Evolutionary conservation across 306 rosid species (phyloP), one percentile per base, ranked within the genome.

Genomic region (Canavalia gladiata): DNA sequence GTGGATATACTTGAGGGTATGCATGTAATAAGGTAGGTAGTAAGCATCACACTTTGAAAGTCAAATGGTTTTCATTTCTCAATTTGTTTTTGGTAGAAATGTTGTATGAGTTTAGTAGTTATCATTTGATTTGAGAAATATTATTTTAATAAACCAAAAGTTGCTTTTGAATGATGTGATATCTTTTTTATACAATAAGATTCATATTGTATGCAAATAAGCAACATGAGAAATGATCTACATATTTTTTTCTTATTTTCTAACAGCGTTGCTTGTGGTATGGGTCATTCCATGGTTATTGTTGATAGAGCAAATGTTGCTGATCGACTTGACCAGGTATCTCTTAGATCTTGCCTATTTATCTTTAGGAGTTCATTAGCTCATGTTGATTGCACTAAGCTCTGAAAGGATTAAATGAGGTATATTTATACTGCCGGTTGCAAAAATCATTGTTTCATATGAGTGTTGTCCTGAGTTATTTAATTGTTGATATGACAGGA

Each of bases 1-100:
- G 99, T 95, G 75, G 99, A 95, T 9, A 86, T 87, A 86, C 98
- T 95, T 46, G 99, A 95, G 85, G 94, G 97, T 51, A 88, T 93
- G 97, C 98, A 88, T 86, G 97, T 95, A 34, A 79, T 95, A 46
- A 84, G 98, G 99, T 94, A 67, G 49, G 84, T 55, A 33, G 81
- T 30, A 31, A 34, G 30, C 43, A 18, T 42, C 6, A 5, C 46
- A 37, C 29, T 62, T 10, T 29, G 49, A 7, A 64, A 39, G 5
- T 39, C 7, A 66, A 69, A 2, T 57, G 49, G 12, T 58, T 69
- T 75, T 75, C 43, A 42, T n/a, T 18, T 57, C 66, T 74, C 28
- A 72, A 29, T 29, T 72, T 69, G 42, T 63, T 30, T 69, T 18
- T 52, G 57, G 59, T 57, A 37, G 66, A 62, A 42, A 43, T 68